Base-by-base conservation (phyloP, 2,329 filamentous ascomycete species). In the Apiospora saccharicola region DNA sequence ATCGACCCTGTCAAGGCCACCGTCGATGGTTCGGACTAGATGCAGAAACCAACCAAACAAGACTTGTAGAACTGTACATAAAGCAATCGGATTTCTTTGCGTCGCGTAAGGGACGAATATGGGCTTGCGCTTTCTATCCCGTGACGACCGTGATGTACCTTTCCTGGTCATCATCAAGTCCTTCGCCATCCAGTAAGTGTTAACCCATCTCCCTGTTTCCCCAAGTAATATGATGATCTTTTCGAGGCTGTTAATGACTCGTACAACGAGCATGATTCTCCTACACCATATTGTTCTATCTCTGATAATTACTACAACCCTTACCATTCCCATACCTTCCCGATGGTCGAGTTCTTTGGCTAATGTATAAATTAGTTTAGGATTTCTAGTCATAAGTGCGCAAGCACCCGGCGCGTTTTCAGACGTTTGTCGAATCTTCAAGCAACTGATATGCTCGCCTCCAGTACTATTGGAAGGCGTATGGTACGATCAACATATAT, bases 1-100 rank as follows among this genome's bases (percentile, higher is more conserved):
- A 91, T 98, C 79, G 90, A 92, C 79, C 89, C 91, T 71, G 89
- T 92, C 76, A 88, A 83, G 72, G 86, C 88, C 61, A 84, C 83
- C 68, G 81, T 83, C 75, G 85, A 89, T 75, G 71, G 46, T 43
- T 61, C 69, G 14, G 51, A 71, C 41, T 67, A 57, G 64, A 73
- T 10, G 14, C 34, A 24, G 57, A 37, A 64, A 64, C 57, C 51
- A 69, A 30, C 12, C 49, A 49, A 30, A 41, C 24, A 64, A 61
- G 46, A 64, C 41, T 30, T 26, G 61, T 72, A 69, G 44, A 70
- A 47, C 43, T 73, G 72, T 73, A 73, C 72, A 73, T 72, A 73
- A 71, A 69, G 22, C 71, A 70, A 73, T 71, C 67, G 68, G 69
- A 68, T 71, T 73, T 64, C 12, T 47, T 73, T 73, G 72, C 46